These are phyloP conservation scores for Arthrinium phaeospermum DNA, from an alignment of 2,329 filamentous ascomycete genomes.

Conservation along the genomic window DNA sequence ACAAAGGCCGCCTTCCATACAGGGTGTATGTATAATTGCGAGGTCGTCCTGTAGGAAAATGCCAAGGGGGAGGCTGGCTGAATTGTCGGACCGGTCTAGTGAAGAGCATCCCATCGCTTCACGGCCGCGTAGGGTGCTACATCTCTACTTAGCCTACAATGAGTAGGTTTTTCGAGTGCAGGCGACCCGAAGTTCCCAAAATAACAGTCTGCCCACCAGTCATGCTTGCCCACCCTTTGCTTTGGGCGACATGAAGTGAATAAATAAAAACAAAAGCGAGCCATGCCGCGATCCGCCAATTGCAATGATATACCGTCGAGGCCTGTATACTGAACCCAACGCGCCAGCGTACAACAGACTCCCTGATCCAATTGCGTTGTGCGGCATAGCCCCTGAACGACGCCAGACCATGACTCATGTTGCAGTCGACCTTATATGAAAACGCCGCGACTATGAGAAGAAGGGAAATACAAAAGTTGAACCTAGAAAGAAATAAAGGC, in stretches of 20 bases:
- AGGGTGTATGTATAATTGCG: neutral
- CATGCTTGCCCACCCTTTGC: neutral
- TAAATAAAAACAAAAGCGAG: neutral
- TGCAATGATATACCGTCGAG: neutral
- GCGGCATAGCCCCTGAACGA: neutral
- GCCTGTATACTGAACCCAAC: slow-evolving; percentile 7
- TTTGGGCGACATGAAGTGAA: neutral
- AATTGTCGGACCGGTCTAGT: neutral
- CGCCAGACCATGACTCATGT: slow-evolving; percentile 1
- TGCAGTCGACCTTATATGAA: slow-evolving; percentile 8
- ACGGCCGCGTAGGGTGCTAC: neutral
- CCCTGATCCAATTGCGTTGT: slow-evolving; percentile 6
- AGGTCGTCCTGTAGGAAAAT: neutral
- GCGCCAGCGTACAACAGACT: slow-evolving; percentile 1
- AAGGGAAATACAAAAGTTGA: slow-evolving; percentile 10
- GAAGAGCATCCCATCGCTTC: neutral
- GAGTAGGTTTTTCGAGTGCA: neutral
- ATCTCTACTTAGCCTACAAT: neutral
- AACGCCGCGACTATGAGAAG: slow-evolving; percentile 16
- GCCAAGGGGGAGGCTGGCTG: neutral
- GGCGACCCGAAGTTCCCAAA: neutral
- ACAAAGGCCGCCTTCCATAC: slow-evolving; percentile 5
- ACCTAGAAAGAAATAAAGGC: neutral
- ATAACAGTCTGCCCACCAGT: neutral
- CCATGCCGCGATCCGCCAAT: neutral